Conservation (phyloP, 2,329 filamentous ascomycete species). For the Aspergillus neoniger region DNA sequence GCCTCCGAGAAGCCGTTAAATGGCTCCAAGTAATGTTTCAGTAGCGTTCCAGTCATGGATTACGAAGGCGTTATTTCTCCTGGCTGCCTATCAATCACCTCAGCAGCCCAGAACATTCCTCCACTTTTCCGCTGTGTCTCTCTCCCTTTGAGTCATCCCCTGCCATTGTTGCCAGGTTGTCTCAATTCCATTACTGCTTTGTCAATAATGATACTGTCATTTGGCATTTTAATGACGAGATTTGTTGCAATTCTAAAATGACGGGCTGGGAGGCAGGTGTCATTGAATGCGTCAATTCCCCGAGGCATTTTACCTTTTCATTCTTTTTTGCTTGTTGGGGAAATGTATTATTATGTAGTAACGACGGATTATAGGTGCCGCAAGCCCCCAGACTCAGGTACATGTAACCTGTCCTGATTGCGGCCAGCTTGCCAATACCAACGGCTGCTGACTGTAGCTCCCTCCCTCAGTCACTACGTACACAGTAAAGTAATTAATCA, state of each 20-base stretch:
- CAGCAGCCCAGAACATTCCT: constrained; percentile 5
- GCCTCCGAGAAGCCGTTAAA: background rate
- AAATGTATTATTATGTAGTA: too few relatives aligned
- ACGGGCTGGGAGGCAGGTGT: background rate
- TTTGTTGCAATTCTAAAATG: background rate
- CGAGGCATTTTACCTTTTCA: too few relatives aligned
- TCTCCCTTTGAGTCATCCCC: constrained; percentile 2
- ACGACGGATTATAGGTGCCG: background rate
- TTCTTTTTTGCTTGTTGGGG: too few relatives aligned
- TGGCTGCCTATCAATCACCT: constrained; percentile 9
- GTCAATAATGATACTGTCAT: background rate
- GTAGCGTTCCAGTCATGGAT: constrained; percentile 7
- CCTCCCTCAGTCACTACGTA: too few relatives aligned
- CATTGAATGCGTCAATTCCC: background rate
- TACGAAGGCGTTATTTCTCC: background rate
- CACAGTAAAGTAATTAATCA: too few relatives aligned
- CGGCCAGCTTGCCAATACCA: background rate
- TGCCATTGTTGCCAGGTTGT: constrained; percentile 8
- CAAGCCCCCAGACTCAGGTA: background rate
- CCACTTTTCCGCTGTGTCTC: background rate
- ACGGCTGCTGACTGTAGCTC: background rate
- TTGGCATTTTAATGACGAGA: constrained; percentile 1
- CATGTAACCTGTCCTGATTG: constrained; percentile 1
- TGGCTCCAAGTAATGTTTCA: constrained; percentile 5
- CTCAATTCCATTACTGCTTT: constrained; percentile 1